Conservation (phyloP, 75 land plant genomes). For the Picea sitchensis region DNA sequence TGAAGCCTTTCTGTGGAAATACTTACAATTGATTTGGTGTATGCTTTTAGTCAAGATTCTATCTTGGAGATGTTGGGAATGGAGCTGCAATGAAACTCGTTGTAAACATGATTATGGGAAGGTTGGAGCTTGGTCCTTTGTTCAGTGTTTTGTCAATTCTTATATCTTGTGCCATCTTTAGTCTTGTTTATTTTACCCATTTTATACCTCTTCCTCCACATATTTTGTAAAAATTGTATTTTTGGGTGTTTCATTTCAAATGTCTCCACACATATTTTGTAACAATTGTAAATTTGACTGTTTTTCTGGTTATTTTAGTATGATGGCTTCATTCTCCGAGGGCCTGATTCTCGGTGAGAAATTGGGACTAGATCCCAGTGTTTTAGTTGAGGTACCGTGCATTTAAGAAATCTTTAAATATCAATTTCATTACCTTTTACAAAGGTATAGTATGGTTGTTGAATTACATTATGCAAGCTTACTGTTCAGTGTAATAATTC, state of each 20-base stretch:
- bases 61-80: conserved; percentile 86
- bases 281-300: not conserved
- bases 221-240: not conserved
- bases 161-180: not conserved
- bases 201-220: conserved; percentile 4
- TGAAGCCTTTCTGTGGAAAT: not conserved
- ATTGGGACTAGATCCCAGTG: conserved; percentile 68
- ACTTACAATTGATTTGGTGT: not conserved
- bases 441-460: not conserved
- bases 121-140: conserved; percentile 39
- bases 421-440: not conserved
- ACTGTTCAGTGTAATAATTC: not conserved
- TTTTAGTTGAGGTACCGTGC: conserved; percentile 50
- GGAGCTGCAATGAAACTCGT: conserved; percentile 96
- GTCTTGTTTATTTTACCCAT: not conserved
- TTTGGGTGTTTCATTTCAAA: not conserved
- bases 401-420: not conserved
- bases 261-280: not conserved
- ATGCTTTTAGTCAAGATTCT: conserved; percentile 67
- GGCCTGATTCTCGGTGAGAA: conserved; percentile 72
- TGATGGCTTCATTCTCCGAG: conserved; percentile 97
- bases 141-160: not conserved
- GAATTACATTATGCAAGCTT: not conserved
- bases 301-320: conserved; percentile 38
- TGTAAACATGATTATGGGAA: conserved; percentile 99